These are phyloP conservation scores for Yarrowia keelungensis DNA, from an alignment of 805 yeast genomes.

Conservation along the genomic window DNA sequence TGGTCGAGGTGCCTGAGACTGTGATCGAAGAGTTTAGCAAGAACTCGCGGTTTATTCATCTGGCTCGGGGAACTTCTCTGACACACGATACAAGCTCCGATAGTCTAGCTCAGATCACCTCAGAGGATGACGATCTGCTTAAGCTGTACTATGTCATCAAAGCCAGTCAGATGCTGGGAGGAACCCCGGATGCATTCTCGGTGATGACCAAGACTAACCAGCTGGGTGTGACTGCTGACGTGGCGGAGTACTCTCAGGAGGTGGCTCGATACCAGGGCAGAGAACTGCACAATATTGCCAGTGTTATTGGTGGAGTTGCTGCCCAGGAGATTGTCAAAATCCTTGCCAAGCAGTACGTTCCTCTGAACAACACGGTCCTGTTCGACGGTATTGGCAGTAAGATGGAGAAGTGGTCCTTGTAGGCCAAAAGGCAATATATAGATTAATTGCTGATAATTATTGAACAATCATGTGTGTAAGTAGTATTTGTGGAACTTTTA, in stretches of 20 bases:
- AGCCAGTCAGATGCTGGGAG: conserved; percentile 40
- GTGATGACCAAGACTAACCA: conserved; percentile 1
- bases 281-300: conserved; percentile 64
- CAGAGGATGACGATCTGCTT: conserved; percentile 41
- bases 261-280: conserved; percentile 50
- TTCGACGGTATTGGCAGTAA: conserved; percentile 74
- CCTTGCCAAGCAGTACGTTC: conserved; percentile 79
- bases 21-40: conserved; percentile 63
- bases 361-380: conserved; percentile 70
- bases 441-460: background rate
- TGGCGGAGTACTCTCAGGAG: conserved; percentile 43
- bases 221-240: conserved; percentile 12
- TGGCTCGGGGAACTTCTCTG: conserved; percentile 55
- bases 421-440: background rate
- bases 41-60: conserved; percentile 62
- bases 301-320: conserved; percentile 83
- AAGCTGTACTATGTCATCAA: conserved; percentile 45
- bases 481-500: too few relatives aligned
- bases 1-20: conserved; percentile 44
- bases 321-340: conserved; percentile 83
- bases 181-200: conserved; percentile 31
- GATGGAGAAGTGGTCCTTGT: conserved; percentile 45
- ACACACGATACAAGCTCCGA: conserved; percentile 41
- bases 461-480: too few relatives aligned
- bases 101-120: conserved; percentile 15